Evolutionary conservation across 2,329 filamentous ascomycete genomes (phyloP), one percentile per base, ranked within the genome.

Genomic region (Penicillium sp.): DNA sequence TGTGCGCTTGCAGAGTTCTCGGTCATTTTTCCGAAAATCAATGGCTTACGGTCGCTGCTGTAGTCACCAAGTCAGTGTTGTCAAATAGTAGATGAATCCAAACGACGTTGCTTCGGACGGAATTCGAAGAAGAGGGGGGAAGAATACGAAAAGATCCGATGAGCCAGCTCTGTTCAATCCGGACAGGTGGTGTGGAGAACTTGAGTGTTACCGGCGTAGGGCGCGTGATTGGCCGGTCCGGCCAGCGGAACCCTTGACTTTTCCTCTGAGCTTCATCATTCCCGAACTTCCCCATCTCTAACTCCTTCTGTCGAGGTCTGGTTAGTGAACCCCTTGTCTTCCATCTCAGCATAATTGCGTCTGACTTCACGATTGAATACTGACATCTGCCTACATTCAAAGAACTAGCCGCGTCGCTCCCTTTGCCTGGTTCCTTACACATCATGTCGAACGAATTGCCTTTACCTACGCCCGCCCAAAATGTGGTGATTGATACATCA

Each of bases 401-500:
- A 54, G 50, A 48, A 46, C 31, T 61, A 56, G 62, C 60, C 57
- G 59, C 57, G 60, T 62, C 58, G 61, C 56, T 61, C 55, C 46
- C 57, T 58, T 62, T 57, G 59, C 58, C 59, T 58, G 64, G 55
- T 64, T 64, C 56, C 62, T 54, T 61, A 62, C 64, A 67, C 74
- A 76, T 67, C 63, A 78, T 78, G 75, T 76, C 75, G 59, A 74
- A 68, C 69, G 67, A 70, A 66, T 67, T 68, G 58, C 69, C 75
- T 57, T 69, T 75, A 67, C 66, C 70, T 59, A 67, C 72, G 58
- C 65, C 73, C 58, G 58, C 71, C 40, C 69, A 71, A 63, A 74
- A 73, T 66, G 71, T 76, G 62, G 72, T 73, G 60, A 67, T 78
- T 60, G 73, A 76, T 62, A 75, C 73, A 59, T 65, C 76, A 56